Evolutionary conservation across 2,329 filamentous ascomycete genomes (phyloP).

Genomic region (Amphichorda felina): DNA sequence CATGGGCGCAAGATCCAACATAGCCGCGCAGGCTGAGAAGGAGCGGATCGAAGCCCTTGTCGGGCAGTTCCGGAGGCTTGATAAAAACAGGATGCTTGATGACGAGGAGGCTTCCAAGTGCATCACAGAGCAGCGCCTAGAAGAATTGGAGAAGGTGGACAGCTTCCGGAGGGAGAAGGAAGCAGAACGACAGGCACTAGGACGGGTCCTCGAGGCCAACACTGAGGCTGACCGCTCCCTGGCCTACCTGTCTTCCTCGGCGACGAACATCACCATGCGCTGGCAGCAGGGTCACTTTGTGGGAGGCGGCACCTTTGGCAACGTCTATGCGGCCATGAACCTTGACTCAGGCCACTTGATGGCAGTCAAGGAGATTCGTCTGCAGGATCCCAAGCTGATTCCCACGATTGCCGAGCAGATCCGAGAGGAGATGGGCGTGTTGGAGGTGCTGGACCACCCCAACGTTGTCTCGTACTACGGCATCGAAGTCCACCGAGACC

Average conservation of each 20-base stretch:
- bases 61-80: slow-evolving; percentile 64
- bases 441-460: slow-evolving; percentile 91
- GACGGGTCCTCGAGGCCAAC: slow-evolving; percentile 82
- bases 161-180: slow-evolving; percentile 67
- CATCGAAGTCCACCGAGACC: slow-evolving; percentile 95
- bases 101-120: slow-evolving; percentile 76
- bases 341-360: slow-evolving; percentile 91
- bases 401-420: slow-evolving; percentile 91
- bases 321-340: slow-evolving; percentile 95
- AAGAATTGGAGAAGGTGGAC: slow-evolving; percentile 66
- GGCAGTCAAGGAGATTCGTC: slow-evolving; percentile 96
- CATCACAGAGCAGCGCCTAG: slow-evolving; percentile 64
- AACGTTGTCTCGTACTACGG: slow-evolving; percentile 97
- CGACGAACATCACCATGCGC: slow-evolving; percentile 87
- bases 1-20: slow-evolving; percentile 87
- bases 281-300: slow-evolving; percentile 99
- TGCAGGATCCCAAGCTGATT: slow-evolving; percentile 93
- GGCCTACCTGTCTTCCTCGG: slow-evolving; percentile 84
- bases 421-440: slow-evolving; percentile 89
- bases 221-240: slow-evolving; percentile 94
- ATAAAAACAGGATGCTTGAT: slow-evolving; percentile 60
- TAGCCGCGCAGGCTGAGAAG: slow-evolving; percentile 89
- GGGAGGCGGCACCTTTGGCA: slow-evolving; percentile 92
- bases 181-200: slow-evolving; percentile 75
- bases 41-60: slow-evolving; percentile 73